Evolutionary conservation across 768 basidiomycete species (phyloP).

Genomic region (Xanthoconium purpureum): DNA sequence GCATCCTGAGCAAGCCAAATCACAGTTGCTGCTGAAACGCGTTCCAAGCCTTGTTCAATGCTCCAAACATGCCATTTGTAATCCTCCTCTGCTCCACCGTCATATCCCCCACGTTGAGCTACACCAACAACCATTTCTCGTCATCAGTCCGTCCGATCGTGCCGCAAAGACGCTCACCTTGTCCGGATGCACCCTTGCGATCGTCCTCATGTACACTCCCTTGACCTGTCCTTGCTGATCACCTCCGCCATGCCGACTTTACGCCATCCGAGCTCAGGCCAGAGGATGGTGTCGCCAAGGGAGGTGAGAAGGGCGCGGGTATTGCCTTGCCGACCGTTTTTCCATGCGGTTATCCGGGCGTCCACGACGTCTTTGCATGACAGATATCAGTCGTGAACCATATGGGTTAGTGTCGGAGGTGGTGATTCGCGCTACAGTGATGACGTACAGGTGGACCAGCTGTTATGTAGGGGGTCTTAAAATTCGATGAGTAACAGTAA

Average conservation of each 20-base stretch:
- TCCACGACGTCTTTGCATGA: conserved; percentile 83
- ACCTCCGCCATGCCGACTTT: conserved; percentile 89
- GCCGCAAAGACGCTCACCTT: conserved; percentile 64
- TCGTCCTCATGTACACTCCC: conserved; percentile 84
- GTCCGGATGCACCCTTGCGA: conserved; percentile 94
- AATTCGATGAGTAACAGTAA: no score
- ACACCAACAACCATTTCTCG: not conserved
- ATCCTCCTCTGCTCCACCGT: conserved; percentile 95
- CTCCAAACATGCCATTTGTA: conserved; percentile 88
- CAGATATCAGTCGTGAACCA: no score
- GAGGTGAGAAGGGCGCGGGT: conserved; percentile 86
- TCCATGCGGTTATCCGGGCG: conserved; percentile 70
- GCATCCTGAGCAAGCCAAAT: not conserved
- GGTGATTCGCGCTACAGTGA: no score
- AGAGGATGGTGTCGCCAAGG: conserved; percentile 73
- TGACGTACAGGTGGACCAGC: no score
- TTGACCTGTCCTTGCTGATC: conserved; percentile 83
- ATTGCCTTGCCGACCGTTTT: conserved; percentile 86
- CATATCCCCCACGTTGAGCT: conserved; percentile 77
- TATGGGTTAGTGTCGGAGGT: no score
- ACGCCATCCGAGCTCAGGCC: conserved; percentile 76
- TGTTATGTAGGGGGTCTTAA: no score
- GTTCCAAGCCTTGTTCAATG: conserved; percentile 87
- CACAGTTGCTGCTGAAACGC: conserved; percentile 51
- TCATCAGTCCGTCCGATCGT: not conserved